Evolutionary conservation across 768 basidiomycete genomes (phyloP).

Genomic region (Pleurotus giganteus): DNA sequence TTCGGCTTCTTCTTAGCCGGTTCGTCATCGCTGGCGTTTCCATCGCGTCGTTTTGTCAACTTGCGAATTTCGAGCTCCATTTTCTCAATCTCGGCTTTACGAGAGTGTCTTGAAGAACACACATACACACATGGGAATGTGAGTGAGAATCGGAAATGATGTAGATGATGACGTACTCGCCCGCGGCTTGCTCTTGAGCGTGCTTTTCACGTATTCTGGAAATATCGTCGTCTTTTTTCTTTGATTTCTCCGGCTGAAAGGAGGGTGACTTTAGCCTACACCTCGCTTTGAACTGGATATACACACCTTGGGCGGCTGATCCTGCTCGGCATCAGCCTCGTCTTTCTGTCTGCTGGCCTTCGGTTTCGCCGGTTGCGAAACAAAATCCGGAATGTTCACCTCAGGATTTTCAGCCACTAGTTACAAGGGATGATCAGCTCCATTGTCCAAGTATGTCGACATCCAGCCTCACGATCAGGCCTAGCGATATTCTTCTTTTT

Average conservation of each 20-base stretch:
- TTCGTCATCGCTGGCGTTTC: constrained; percentile 65
- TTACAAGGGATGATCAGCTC: constrained; percentile 7
- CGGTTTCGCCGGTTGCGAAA: constrained; percentile 22
- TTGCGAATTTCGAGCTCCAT: constrained; percentile 89
- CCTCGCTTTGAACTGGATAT: too few relatives aligned
- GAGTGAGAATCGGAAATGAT: background rate
- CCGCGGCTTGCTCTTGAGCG: constrained; percentile 63
- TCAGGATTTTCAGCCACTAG: constrained; percentile 37
- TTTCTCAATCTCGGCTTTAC: constrained; percentile 75
- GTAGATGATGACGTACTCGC: constrained; percentile 41
- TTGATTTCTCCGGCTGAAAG: constrained; percentile 29
- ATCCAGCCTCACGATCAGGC: constrained; percentile 67
- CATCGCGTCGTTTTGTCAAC: constrained; percentile 60
- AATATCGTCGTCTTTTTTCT: constrained; percentile 51
- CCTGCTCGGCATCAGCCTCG: constrained; percentile 6
- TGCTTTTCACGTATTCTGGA: constrained; percentile 75
- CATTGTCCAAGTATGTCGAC: background rate
- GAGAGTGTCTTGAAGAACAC: constrained; percentile 49
- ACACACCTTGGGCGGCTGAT: constrained; percentile 23
- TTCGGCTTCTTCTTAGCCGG: constrained; percentile 52
- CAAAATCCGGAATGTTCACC: constrained; percentile 39
- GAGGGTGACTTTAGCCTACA: background rate
- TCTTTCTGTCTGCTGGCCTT: constrained; percentile 14
- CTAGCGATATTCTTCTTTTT: constrained; percentile 84
- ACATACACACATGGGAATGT: background rate